These are phyloP conservation scores for Penicillium odoratum DNA, from an alignment of 495 filamentous ascomycete genomes.

Conservation along the genomic window DNA sequence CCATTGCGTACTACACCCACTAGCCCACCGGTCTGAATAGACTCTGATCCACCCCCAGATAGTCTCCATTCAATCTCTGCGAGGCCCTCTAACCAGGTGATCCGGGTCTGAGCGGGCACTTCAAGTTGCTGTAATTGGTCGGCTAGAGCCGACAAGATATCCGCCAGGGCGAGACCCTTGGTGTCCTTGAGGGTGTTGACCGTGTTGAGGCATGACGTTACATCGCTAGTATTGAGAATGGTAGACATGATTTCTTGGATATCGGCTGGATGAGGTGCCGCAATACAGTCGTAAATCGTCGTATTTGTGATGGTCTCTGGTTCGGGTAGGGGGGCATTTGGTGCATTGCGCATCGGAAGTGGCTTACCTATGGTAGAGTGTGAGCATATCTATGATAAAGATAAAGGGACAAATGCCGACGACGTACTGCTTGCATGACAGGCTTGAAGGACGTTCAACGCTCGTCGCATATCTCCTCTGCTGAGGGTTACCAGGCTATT, in stretches of 20 bases:
- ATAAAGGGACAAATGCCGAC: neutral
- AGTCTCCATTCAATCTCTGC: slow-evolving; percentile 91
- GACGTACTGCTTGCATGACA: slow-evolving; percentile 85
- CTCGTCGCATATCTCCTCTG: slow-evolving; percentile 94
- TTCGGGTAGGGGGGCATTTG: slow-evolving; percentile 55
- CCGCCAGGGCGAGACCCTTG: slow-evolving; percentile 89
- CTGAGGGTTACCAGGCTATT: slow-evolving; percentile 82
- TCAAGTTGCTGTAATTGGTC: slow-evolving; percentile 82
- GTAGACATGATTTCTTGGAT: slow-evolving; percentile 82
- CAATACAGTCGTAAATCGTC: slow-evolving; percentile 97
- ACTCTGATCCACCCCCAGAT: slow-evolving; percentile 85
- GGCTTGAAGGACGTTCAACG: slow-evolving; percentile 93
- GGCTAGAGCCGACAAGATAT: slow-evolving; percentile 81
- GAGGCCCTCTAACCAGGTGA: slow-evolving; percentile 87
- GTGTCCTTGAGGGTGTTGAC: slow-evolving; percentile 81
- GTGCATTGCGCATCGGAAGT: slow-evolving; percentile 61
- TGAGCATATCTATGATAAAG: no score
- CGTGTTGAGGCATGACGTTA: slow-evolving; percentile 81
- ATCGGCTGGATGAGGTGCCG: slow-evolving; percentile 87
- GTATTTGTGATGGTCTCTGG: slow-evolving; percentile 82
- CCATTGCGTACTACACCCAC: slow-evolving; percentile 88
- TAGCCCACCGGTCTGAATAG: slow-evolving; percentile 86
- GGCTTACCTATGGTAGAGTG: slow-evolving; percentile 57
- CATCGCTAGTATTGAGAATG: slow-evolving; percentile 77
- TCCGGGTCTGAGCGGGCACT: slow-evolving; percentile 82